phyloP scores from a whole-genome alignment of 2,329 filamentous ascomycete genomes.

The Fusarium tuaranense region DNA sequence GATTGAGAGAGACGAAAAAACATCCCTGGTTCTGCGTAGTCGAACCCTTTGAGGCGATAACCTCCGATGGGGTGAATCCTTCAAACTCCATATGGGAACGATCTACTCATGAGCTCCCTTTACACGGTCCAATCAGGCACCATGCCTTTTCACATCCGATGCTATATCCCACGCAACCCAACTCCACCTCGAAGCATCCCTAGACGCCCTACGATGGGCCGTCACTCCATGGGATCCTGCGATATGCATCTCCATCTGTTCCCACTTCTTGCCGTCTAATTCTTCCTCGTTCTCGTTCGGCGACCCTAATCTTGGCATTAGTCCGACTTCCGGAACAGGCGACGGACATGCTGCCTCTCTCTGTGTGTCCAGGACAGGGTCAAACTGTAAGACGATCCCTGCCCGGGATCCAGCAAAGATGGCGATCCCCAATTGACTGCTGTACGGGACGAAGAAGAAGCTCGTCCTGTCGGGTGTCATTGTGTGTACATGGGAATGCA shows the following conservation, averaged over 20 bases:
- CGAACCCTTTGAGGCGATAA: neutral
- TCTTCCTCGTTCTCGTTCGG: neutral
- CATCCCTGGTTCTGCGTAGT: conserved; percentile 15
- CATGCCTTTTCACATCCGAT: neutral
- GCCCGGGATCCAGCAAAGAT: conserved; percentile 2
- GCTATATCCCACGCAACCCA: conserved; percentile 8
- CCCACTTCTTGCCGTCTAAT: neutral
- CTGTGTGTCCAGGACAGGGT: neutral
- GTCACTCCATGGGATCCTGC: neutral
- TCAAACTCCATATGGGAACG: conserved; percentile 6
- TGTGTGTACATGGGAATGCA: conserved; percentile 14
- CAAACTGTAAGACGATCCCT: neutral
- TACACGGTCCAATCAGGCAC: neutral
- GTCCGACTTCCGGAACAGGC: conserved; percentile 26
- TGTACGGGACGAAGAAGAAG: neutral
- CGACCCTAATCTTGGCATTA: conserved; percentile 22
- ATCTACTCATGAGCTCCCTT: conserved; percentile 2
- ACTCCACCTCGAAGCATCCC: conserved; percentile 24
- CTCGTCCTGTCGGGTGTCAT: neutral
- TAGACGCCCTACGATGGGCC: neutral
- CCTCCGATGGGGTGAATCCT: neutral
- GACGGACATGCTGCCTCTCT: neutral
- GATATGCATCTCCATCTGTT: neutral
- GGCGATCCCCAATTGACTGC: conserved; percentile 7
- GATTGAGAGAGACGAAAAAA: neutral